These are phyloP conservation scores for Neopestalotiopsis rosae DNA, from an alignment of 2,329 filamentous ascomycete species.

Conservation along the genomic window DNA sequence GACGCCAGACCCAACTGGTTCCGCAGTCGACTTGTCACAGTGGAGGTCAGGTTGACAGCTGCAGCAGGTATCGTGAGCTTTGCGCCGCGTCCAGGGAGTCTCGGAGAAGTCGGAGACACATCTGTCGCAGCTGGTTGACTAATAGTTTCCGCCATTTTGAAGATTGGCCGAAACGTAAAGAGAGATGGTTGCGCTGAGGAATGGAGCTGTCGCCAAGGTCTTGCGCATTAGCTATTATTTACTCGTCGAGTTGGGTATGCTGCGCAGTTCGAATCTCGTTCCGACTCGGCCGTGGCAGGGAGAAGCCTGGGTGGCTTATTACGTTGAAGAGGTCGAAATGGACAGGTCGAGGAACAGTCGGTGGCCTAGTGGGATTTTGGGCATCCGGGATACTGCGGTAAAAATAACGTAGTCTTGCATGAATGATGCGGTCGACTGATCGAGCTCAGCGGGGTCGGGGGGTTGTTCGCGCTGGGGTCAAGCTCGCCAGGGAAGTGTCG, in stretches of 20 bases:
- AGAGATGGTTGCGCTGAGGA: background rate
- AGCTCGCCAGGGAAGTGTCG: background rate
- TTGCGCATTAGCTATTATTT: slow-evolving; percentile 15
- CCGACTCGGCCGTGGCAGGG: background rate
- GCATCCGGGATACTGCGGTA: background rate
- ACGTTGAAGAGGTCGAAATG: background rate
- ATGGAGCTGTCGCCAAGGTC: background rate
- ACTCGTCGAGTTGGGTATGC: background rate
- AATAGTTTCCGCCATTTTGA: slow-evolving; percentile 33
- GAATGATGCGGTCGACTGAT: slow-evolving; percentile 11
- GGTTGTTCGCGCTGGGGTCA: background rate
- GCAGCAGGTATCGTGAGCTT: slow-evolving; percentile 32
- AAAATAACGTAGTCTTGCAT: slow-evolving; percentile 7
- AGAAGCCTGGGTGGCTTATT: background rate
- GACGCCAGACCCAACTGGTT: slow-evolving; percentile 62
- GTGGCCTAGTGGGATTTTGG: background rate
- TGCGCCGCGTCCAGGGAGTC: slow-evolving; percentile 30
- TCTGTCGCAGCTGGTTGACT: slow-evolving; percentile 25
- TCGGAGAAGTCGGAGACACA: slow-evolving; percentile 23
- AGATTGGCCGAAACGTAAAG: background rate
- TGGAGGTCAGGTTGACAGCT: slow-evolving; percentile 30
- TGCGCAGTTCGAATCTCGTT: background rate
- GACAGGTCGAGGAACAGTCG: background rate
- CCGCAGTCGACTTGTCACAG: slow-evolving; percentile 35
- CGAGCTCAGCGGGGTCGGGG: slow-evolving; percentile 8